Percentiles rank a stretch among this genome's conserved stretches.
These are phyloP conservation scores for Pachyrhizus erosus DNA, from an alignment of 306 rosid genomes.

Conservation along the genomic window DNA sequence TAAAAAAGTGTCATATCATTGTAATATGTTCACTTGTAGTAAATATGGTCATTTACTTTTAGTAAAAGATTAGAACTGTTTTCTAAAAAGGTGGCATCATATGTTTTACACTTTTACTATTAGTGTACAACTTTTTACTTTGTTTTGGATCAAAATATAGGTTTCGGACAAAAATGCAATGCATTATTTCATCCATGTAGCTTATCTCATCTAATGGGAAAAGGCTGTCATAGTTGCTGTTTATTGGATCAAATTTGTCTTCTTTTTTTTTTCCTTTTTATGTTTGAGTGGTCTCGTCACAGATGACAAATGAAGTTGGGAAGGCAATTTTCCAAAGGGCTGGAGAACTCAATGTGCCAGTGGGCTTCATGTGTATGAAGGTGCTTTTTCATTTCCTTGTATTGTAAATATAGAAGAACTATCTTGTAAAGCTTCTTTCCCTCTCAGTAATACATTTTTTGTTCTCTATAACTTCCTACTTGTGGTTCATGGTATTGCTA, in stretches of 20 bases:
- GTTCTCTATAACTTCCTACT: not conserved
- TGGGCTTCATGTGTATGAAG: constrained; percentile 93
- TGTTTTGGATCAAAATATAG: not conserved
- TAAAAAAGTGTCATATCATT: not conserved
- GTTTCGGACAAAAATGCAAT: not conserved
- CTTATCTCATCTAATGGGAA: no score
- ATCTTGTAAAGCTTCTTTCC: constrained; percentile 7
- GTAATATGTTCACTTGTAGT: not conserved
- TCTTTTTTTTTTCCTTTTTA: not conserved
- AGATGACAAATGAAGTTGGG: constrained; percentile 94
- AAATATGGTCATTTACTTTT: not conserved
- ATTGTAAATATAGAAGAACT: not conserved
- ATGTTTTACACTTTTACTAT: not conserved
- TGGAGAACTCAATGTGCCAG: constrained; percentile 85
- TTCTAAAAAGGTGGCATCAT: not conserved
- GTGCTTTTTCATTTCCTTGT: constrained; percentile 41
- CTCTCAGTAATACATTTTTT: not conserved
- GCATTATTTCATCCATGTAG: no score
- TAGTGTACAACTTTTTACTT: constrained; percentile 7
- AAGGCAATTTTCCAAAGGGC: constrained; percentile 74
- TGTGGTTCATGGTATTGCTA: constrained; percentile 22
- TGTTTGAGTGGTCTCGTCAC: constrained; percentile 38
- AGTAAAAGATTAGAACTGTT: constrained; percentile 9
- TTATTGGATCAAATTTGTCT: not conserved
- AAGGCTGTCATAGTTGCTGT: not conserved